Conservation (phyloP, 345 rosid genomes). For the Carallia pectinifolia region DNA sequence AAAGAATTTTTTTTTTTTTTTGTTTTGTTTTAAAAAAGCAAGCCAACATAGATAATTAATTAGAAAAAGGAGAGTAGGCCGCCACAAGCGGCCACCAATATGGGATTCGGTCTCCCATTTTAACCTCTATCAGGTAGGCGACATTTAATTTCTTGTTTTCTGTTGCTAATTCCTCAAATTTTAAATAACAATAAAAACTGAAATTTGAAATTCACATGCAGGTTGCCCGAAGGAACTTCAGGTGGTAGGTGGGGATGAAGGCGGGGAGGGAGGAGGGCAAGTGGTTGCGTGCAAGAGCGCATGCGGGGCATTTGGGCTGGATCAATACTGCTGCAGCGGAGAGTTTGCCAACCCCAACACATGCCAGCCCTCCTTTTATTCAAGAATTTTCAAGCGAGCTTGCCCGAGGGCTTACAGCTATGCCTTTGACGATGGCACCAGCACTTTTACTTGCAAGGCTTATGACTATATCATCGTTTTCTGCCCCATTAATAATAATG, state of each 20-base stretch:
- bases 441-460: constrained; percentile 91
- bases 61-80: no score
- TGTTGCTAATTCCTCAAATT: neutral
- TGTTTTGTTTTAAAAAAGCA: no score
- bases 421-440: constrained; percentile 73
- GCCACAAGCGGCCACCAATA: no score
- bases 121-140: no score
- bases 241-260: constrained; percentile 51
- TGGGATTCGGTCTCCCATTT: no score
- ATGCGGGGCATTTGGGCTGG: constrained; percentile 78
- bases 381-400: constrained; percentile 78
- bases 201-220: constrained; percentile 5
- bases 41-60: no score
- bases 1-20: no score
- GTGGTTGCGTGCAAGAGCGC: constrained; percentile 84
- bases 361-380: constrained; percentile 69
- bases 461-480: neutral
- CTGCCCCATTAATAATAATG: constrained; percentile 16
- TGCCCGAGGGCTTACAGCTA: constrained; percentile 93
- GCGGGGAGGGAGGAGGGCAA: constrained; percentile 24
- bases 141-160: neutral
- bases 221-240: constrained; percentile 96
- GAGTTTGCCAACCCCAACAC: constrained; percentile 82
- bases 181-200: neutral
- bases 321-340: constrained; percentile 91